phyloP scores from a whole-genome alignment of 2,329 filamentous ascomycete genomes.

The Sporothrix curviconia region DNA sequence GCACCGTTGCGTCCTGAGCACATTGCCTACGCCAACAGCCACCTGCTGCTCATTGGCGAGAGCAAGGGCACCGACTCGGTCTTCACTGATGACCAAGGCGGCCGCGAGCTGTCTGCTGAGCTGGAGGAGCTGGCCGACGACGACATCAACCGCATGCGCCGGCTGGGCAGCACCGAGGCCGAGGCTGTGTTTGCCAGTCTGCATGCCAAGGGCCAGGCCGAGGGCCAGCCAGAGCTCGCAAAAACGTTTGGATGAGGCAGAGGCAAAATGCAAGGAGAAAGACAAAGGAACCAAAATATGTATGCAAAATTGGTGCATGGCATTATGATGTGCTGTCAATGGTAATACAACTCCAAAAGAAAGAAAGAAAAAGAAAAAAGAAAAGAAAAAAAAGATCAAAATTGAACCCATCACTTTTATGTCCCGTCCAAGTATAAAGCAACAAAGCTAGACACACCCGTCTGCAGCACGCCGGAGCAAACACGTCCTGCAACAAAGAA shows the following conservation, averaged over 20 bases:
- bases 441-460: background rate
- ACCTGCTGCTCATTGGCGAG: constrained; percentile 74
- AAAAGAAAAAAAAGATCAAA: too few relatives aligned
- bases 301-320: background rate
- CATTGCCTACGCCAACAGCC: constrained; percentile 66
- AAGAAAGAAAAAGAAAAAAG: background rate
- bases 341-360: background rate
- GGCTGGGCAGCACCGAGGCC: constrained; percentile 41
- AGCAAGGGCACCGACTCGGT: constrained; percentile 51
- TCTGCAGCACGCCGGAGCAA: too few relatives aligned
- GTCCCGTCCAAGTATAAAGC: too few relatives aligned
- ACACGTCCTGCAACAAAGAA: background rate
- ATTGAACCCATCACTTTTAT: too few relatives aligned
- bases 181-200: constrained; percentile 44
- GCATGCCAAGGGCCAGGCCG: constrained; percentile 21
- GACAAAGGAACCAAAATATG: background rate
- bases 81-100: constrained; percentile 49
- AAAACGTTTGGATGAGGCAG: constrained; percentile 1
- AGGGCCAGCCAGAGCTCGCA: constrained; percentile 1
- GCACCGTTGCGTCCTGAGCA: constrained; percentile 64
- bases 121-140: constrained; percentile 70
- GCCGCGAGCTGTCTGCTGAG: constrained; percentile 61
- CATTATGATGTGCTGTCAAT: background rate
- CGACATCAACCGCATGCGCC: constrained; percentile 59
- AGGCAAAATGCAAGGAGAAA: background rate